Evolutionary conservation across 2,329 filamentous ascomycete species (phyloP).

Genomic region (Metarhizium album): DNA sequence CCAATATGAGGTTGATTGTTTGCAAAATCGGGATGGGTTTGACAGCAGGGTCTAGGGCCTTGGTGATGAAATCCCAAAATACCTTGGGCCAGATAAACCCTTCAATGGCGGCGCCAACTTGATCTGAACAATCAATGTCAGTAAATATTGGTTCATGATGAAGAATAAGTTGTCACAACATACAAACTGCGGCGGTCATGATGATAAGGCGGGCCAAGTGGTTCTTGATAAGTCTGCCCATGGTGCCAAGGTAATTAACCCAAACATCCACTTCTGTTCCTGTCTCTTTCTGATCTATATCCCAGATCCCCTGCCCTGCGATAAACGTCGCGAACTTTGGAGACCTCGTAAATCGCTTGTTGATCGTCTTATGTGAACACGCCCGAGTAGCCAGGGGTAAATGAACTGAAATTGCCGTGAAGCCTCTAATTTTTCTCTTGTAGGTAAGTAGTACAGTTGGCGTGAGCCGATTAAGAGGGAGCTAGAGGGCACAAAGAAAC

Average conservation of each 20-base stretch:
- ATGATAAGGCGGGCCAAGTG: conserved; percentile 95
- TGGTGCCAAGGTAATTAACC: conserved; percentile 29
- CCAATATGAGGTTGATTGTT: conserved; percentile 78
- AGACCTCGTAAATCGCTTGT: neutral
- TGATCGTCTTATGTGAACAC: neutral
- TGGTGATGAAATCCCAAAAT: conserved; percentile 94
- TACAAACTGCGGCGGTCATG: conserved; percentile 72
- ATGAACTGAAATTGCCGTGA: neutral
- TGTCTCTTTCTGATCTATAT: neutral
- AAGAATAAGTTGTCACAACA: conserved; percentile 15
- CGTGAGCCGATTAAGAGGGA: neutral
- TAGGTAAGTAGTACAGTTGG: neutral
- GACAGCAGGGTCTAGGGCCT: conserved; percentile 75
- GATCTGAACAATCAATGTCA: conserved; percentile 53
- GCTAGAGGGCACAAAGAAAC: conserved; percentile 11
- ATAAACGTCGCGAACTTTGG: neutral
- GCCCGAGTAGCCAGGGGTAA: neutral
- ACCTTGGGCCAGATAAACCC: conserved; percentile 98
- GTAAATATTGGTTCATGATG: conserved; percentile 2
- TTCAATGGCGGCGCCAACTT: conserved; percentile 72
- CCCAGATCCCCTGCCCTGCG: neutral
- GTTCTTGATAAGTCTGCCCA: conserved; percentile 99
- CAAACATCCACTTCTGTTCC: conserved; percentile 2
- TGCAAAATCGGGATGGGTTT: conserved; percentile 84
- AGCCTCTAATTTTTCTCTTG: neutral